phyloP scores from a whole-genome alignment of 805 yeast species.

The Wickerhamiella allomyrinae region DNA sequence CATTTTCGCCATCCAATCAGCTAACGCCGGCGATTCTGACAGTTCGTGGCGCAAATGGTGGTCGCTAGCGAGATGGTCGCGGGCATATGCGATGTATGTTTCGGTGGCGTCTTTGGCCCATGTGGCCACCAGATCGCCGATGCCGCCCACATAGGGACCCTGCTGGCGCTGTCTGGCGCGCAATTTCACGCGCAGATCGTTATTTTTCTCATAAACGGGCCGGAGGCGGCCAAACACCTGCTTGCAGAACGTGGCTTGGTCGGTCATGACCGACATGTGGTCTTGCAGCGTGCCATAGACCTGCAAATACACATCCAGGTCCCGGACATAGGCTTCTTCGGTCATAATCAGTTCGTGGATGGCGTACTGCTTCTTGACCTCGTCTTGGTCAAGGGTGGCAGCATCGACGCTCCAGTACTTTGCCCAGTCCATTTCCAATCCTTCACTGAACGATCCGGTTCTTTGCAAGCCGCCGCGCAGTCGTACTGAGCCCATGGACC shows the following conservation, averaged over 20 bases:
- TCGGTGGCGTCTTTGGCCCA: constrained; percentile 50
- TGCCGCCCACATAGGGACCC: constrained; percentile 41
- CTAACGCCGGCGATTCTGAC: constrained; percentile 31
- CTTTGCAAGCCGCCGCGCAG: neutral
- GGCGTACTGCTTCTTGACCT: constrained; percentile 53
- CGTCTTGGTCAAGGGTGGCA: constrained; percentile 12
- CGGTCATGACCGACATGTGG: constrained; percentile 32
- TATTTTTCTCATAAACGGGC: constrained; percentile 43
- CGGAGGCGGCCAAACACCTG: constrained; percentile 45
- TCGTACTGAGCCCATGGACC: neutral
- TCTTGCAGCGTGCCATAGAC: constrained; percentile 36
- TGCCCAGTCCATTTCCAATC: constrained; percentile 19
- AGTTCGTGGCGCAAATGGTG: constrained; percentile 33
- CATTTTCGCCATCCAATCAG: constrained; percentile 41
- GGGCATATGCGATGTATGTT: constrained; percentile 45
- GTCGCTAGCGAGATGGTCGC: constrained; percentile 23
- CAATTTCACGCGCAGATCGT: constrained; percentile 42
- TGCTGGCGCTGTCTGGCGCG: constrained; percentile 41
- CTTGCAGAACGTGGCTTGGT: constrained; percentile 41
- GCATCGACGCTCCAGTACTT: constrained; percentile 15
- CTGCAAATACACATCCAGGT: constrained; percentile 50
- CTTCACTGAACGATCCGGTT: neutral
- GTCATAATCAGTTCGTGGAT: constrained; percentile 59
- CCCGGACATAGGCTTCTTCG: constrained; percentile 55
- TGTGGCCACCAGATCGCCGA: constrained; percentile 38